A percentile compares a stretch with the other conserved stretches of the same genome.
Conservation (phyloP, 768 basidiomycete species). For the Suillus plorans region DNA sequence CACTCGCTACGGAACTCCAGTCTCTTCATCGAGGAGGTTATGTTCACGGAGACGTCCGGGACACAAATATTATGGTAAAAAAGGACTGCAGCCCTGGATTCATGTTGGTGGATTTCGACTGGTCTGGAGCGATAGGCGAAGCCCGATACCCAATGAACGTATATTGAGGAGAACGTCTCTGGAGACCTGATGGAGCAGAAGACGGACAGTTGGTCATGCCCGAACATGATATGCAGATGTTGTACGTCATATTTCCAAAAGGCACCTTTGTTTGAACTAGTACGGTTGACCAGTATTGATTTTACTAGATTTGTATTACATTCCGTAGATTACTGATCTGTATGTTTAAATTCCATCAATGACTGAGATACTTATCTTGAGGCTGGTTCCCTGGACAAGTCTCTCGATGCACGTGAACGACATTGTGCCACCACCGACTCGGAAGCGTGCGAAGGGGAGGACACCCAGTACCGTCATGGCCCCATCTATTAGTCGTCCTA, state of each 20-base stretch:
- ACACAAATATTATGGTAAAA: conserved; percentile 30
- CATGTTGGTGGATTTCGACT: conserved; percentile 30
- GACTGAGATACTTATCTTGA: too few relatives aligned
- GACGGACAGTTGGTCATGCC: conserved; percentile 18
- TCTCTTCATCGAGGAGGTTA: conserved; percentile 18
- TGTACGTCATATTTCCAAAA: conserved; percentile 1
- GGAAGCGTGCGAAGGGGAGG: too few relatives aligned
- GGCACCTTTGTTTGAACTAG: too few relatives aligned
- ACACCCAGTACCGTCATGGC: too few relatives aligned
- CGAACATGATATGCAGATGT: conserved; percentile 28
- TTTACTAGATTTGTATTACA: too few relatives aligned
- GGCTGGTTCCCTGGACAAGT: too few relatives aligned
- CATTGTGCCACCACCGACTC: too few relatives aligned
- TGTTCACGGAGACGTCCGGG: conserved; percentile 35
- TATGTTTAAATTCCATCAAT: too few relatives aligned
- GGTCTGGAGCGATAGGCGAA: conserved; percentile 24
- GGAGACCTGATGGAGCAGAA: conserved; percentile 21
- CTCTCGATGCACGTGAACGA: too few relatives aligned
- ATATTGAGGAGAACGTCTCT: conserved; percentile 8
- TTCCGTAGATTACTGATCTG: too few relatives aligned
- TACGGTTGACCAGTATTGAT: too few relatives aligned
- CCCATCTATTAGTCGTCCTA: too few relatives aligned
- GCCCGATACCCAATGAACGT: conserved; percentile 19
- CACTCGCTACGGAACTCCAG: not conserved
- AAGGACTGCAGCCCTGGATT: conserved; percentile 8